Percentiles rank a stretch among this genome's conserved stretches.
These are phyloP conservation scores for Fusarium pseudocircinatum DNA, from an alignment of 2,329 filamentous ascomycete species.

Conservation along the genomic window DNA sequence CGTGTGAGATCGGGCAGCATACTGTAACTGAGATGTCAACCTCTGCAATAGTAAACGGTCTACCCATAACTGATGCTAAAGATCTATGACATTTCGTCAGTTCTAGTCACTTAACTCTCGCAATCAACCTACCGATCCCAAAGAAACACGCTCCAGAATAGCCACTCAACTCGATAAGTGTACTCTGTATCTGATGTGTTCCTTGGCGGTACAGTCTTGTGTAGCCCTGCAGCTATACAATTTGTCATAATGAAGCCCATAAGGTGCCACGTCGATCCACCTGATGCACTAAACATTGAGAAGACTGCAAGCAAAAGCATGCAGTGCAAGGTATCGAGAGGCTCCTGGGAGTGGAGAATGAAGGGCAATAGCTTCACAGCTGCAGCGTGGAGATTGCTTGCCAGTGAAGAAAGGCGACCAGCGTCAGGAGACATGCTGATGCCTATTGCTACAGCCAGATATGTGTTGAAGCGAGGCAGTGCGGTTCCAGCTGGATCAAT, in stretches of 20 bases:
- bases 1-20: rapidly evolving
- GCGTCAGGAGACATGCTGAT: constrained; percentile 16
- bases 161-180: neutral
- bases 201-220: neutral
- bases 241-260: constrained; percentile 19
- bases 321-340: constrained; percentile 3
- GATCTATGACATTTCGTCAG: neutral
- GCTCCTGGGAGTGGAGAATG: constrained; percentile 2
- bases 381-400: neutral
- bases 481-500: neutral
- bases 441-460: constrained; percentile 3
- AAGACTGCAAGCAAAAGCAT: constrained; percentile 10
- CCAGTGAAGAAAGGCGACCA: neutral
- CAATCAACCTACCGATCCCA: constrained; percentile 2
- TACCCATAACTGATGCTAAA: neutral
- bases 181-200: neutral
- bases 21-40: constrained; percentile 6
- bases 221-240: constrained; percentile 5
- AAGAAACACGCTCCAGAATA: constrained; percentile 24
- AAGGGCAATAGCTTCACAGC: neutral
- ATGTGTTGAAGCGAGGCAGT: constrained; percentile 8
- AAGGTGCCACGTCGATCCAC: constrained; percentile 16
- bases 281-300: constrained; percentile 1
- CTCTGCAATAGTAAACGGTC: constrained; percentile 4
- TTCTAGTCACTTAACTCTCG: rapidly evolving